These are phyloP conservation scores for Plasmodium coatneyi DNA, from an alignment of 169 alveolate species.

Conservation along the genomic window DNA sequence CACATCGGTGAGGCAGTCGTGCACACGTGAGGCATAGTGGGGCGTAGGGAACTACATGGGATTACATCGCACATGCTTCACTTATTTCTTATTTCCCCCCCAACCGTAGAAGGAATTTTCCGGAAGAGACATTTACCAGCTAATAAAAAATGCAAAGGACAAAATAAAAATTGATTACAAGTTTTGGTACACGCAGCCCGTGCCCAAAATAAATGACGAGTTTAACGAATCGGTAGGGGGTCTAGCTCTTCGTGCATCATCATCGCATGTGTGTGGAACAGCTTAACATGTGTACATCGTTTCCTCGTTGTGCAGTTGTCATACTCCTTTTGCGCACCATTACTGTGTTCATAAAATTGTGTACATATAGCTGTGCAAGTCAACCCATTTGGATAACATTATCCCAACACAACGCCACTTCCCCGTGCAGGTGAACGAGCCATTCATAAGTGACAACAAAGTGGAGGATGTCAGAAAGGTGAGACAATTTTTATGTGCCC, in stretches of 20 bases:
- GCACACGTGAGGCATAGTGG: neutral
- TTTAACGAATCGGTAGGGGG: conserved; percentile 67
- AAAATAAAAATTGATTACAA: conserved; percentile 83
- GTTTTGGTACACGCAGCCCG: conserved; percentile 98
- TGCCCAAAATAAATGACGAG: conserved; percentile 90
- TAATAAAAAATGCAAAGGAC: conserved; percentile 52
- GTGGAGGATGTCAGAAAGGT: conserved; percentile 68
- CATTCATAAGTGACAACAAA: conserved; percentile 67
- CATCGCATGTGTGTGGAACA: neutral
- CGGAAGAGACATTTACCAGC: conserved; percentile 49
- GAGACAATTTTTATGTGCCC: neutral
- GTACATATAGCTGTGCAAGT: neutral
- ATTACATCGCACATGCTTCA: neutral
- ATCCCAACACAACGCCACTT: neutral
- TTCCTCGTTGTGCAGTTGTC: neutral
- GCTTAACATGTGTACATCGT: neutral
- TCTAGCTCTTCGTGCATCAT: neutral
- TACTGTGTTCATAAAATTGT: neutral
- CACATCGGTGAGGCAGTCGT: neutral
- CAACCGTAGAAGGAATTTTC: conserved; percentile 39
- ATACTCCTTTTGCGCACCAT: neutral
- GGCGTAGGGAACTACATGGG: neutral
- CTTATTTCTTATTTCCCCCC: neutral
- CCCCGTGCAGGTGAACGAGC: conserved; percentile 75
- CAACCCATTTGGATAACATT: neutral